phyloP scores from a whole-genome alignment of 305 asterid genomes.

The Striga hermonthica region DNA sequence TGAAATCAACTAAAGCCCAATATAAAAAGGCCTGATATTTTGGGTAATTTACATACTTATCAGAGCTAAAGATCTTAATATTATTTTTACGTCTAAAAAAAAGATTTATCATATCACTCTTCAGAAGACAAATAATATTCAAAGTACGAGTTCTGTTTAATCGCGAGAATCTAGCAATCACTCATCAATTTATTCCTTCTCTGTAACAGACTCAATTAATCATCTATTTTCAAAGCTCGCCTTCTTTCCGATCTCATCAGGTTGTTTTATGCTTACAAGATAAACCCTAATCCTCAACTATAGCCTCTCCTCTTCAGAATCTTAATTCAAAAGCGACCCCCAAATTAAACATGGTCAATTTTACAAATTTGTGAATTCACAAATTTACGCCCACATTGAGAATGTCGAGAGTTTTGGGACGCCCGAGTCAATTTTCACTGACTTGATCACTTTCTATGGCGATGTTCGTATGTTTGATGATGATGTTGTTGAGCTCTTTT shows the following conservation, averaged over 20 bases:
- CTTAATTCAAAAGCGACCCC: constrained; percentile 34
- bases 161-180: too few relatives aligned
- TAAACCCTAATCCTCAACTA: constrained; percentile 50
- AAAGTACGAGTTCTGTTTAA: too few relatives aligned
- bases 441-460: constrained; percentile 61
- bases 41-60: too few relatives aligned
- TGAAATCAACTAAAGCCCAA: too few relatives aligned
- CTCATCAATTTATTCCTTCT: too few relatives aligned
- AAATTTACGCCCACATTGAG: constrained; percentile 48
- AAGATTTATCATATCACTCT: too few relatives aligned
- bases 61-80: too few relatives aligned
- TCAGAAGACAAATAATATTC: too few relatives aligned
- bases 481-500: constrained; percentile 53
- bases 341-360: constrained; percentile 42
- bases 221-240: background rate
- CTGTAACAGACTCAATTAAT: too few relatives aligned
- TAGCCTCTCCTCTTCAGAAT: constrained; percentile 48
- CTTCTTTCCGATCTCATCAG: constrained; percentile 45
- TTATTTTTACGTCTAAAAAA: too few relatives aligned
- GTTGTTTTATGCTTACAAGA: constrained; percentile 48
- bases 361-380: too few relatives aligned
- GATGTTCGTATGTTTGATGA: constrained; percentile 33
- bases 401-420: constrained; percentile 45
- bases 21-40: too few relatives aligned
- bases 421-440: constrained; percentile 51